A percentile compares a stretch with the other conserved stretches of the same genome.
Conservation (phyloP, 768 basidiomycete genomes). For the Lactarius evosmus region DNA sequence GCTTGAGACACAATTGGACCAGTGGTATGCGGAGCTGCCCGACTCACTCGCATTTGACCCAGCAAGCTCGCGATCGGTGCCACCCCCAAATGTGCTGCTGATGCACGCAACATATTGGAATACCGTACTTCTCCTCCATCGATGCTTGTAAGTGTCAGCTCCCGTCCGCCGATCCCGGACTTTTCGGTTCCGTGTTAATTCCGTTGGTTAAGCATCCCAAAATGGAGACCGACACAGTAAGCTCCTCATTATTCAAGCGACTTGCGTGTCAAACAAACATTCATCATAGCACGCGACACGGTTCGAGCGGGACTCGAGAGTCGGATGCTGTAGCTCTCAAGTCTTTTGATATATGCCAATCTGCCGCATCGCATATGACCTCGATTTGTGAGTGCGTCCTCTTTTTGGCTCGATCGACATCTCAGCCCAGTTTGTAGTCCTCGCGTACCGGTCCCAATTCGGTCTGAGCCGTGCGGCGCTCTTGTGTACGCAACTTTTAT, state of each 20-base stretch:
- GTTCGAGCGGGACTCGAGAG: conserved; percentile 24
- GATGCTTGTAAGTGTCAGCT: conserved; percentile 64
- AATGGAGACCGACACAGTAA: conserved; percentile 56
- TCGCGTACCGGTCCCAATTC: conserved; percentile 57
- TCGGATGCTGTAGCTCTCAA: conserved; percentile 50
- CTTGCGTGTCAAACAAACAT: not conserved
- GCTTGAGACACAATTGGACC: conserved; percentile 66
- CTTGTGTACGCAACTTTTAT: conserved; percentile 65
- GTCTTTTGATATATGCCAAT: conserved; percentile 72
- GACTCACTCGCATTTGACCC: conserved; percentile 59
- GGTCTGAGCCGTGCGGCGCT: conserved; percentile 58
- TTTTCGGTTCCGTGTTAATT: conserved; percentile 8
- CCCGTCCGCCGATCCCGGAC: not conserved
- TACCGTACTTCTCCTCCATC: conserved; percentile 66
- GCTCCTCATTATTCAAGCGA: conserved; percentile 20
- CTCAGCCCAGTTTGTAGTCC: conserved; percentile 41
- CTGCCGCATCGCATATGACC: conserved; percentile 69
- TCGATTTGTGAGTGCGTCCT: conserved; percentile 47
- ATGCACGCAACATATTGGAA: conserved; percentile 77
- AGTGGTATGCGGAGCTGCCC: conserved; percentile 70
- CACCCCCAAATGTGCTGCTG: conserved; percentile 63
- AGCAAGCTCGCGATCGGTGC: conserved; percentile 48
- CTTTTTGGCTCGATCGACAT: not conserved
- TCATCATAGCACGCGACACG: conserved; percentile 11
- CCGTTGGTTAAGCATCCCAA: conserved; percentile 55